phyloP scores from a whole-genome alignment of 306 rosid genomes.

The Arachis hypogaea region DNA sequence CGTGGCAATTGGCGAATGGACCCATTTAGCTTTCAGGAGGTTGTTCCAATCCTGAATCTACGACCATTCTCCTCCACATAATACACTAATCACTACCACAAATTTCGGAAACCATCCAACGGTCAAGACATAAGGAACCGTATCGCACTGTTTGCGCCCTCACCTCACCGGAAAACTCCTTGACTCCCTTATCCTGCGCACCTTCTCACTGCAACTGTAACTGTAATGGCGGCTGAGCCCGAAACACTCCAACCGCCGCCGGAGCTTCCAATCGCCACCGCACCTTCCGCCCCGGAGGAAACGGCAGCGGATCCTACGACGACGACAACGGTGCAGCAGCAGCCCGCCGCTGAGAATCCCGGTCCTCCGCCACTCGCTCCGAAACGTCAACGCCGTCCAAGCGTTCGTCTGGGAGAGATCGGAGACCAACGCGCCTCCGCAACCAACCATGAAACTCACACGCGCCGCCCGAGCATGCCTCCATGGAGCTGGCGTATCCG shows the following conservation, averaged over 20 bases:
- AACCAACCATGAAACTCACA: conserved; percentile 45
- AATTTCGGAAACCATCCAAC: conserved; percentile 26
- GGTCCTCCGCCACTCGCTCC: conserved; percentile 45
- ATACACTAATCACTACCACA: conserved; percentile 1
- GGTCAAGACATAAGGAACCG: neutral
- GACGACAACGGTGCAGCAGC: conserved; percentile 34
- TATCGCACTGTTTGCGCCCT: neutral
- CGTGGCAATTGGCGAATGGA: neutral
- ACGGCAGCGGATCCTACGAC: conserved; percentile 21
- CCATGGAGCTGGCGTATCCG: conserved; percentile 62
- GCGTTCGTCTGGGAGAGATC: conserved; percentile 79
- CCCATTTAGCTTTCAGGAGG: neutral
- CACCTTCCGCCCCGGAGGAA: conserved; percentile 5
- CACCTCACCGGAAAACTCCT: conserved; percentile 28
- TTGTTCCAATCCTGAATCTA: neutral
- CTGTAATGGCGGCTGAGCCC: conserved; percentile 62
- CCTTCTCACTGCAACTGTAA: conserved; percentile 13
- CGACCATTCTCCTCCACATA: neutral
- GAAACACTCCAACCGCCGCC: conserved; percentile 48
- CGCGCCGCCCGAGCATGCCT: conserved; percentile 48
- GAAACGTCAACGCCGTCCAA: conserved; percentile 75
- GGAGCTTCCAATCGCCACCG: conserved; percentile 47
- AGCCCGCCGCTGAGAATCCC: conserved; percentile 30
- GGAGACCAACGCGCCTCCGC: conserved; percentile 58
- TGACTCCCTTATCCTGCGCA: conserved; percentile 35